Conservation (phyloP, 345 rosid genomes). For the Barbarea vulgaris region DNA sequence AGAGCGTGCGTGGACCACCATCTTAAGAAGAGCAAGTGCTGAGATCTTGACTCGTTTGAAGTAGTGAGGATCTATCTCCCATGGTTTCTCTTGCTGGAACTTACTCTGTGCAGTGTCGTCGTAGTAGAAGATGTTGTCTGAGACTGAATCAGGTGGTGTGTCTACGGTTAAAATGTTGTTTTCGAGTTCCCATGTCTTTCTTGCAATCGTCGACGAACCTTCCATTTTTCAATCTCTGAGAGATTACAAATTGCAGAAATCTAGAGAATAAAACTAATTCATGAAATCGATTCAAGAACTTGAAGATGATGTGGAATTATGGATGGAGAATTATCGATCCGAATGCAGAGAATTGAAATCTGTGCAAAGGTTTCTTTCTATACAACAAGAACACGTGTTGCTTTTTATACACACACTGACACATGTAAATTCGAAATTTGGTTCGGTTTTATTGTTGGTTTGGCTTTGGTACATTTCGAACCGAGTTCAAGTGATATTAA, state of each 20-base stretch:
- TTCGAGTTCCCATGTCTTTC: slow-evolving; percentile 96
- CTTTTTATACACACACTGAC: slow-evolving; percentile 10
- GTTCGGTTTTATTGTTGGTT: not conserved
- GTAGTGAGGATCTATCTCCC: slow-evolving; percentile 91
- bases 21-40: slow-evolving; percentile 95
- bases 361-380: not conserved
- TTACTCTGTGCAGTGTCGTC: slow-evolving; percentile 32
- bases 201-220: slow-evolving; percentile 60
- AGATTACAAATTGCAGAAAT: not conserved
- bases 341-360: slow-evolving; percentile 1
- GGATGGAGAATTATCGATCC: slow-evolving; percentile 1
- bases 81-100: slow-evolving; percentile 78
- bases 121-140: slow-evolving; percentile 82
- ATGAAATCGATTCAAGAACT: not conserved
- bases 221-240: slow-evolving; percentile 17
- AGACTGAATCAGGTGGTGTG: slow-evolving; percentile 32
- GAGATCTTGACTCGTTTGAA: slow-evolving; percentile 97
- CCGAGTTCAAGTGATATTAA: not conserved
- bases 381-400: not conserved
- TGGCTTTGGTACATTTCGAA: not conserved
- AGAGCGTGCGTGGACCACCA: slow-evolving; percentile 99
- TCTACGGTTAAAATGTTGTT: slow-evolving; percentile 73
- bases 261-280: not conserved
- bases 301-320: not conserved
- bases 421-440: not conserved